Base-by-base conservation (phyloP, 163 green algal genomes). In the Scenedesmus sp. region DNA sequence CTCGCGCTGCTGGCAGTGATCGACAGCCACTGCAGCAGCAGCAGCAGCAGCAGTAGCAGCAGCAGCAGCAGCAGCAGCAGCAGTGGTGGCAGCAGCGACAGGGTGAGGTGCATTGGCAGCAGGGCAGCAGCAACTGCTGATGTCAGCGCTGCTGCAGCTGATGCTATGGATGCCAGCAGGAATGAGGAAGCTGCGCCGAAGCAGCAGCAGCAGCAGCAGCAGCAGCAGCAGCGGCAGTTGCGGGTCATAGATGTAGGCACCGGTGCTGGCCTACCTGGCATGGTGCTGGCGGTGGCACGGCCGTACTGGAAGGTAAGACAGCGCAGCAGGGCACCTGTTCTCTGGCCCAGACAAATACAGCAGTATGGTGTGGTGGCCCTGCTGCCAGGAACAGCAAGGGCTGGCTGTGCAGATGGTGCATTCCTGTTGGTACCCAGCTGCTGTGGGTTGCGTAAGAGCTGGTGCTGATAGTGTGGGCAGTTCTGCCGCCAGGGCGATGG, bases 231-330 rank as follows among this genome's bases (percentile, higher is more conserved):
- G 81, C 72, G 72, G 82, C 61, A 73, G 24, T 49, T 96, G 78
- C 65, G 88, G 7, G 33, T 99, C 0, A 94, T 99, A 35, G 98
- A 99, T 89, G 97, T 99, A 5, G 98, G 98, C 30, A 98, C 97
- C 49, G 98, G 98, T 0, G 96, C 97, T 4, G 98, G 98, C 0
- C 93, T 99, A 56, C 98, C 98, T 12, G 98, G 98, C 16, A 93
- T 99, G 81, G 91, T 99, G 24, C 87, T 99, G 13, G 97, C 97
- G 18, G 95, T 98, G 37, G 95, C 94, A 3, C 87, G 96, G 24
- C 97, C 97, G 16, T 78, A 95, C 0, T 98, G 97, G 97, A 91
- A 97, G 93, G 96, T 96, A 68, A 53, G 81, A n/a, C 22, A 59
- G n/a, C n/a, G n/a, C n/a, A n/a, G n/a, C n/a, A n/a, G n/a, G n/a